Evolutionary conservation across 129 eudicot species (phyloP), one percentile per base, ranked within the genome.

Genomic region (Centrapalus pauciflorus): DNA sequence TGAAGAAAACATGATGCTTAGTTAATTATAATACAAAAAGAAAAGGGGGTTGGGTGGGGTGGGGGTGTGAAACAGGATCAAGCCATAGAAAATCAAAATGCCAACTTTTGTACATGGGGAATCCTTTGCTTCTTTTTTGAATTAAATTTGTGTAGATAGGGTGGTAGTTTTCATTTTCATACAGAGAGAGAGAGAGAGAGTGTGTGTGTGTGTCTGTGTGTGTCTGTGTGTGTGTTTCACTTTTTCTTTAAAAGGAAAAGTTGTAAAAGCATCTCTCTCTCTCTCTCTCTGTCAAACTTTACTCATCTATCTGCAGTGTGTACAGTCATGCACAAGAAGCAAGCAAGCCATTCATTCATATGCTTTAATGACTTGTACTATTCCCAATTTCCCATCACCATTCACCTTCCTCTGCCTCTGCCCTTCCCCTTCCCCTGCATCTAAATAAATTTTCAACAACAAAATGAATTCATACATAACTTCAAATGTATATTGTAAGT

Each of bases 211-310:
- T n/a, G n/a, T n/a, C n/a, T n/a, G n/a, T n/a, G n/a, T n/a, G n/a
- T n/a, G n/a, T n/a, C n/a, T 48, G 37, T 46, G 45, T 27, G 27
- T 28, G 55, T 56, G 30, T 51, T 65, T 14, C 46, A 24, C 76
- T 70, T 71, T 79, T 66, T 8, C 57, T 76, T 49, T n/a, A n/a
- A 76, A 77, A 80, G 89, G 57, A 68, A 83, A 83, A 83, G 88
- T 34, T 69, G 56, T 13, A 71, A 63, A 55, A 73, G 80, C 78
- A 73, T 73, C 78, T 61, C 32, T 56, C 33, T 43, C 64, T 61
- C 71, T 46, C 14, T 21, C 35, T 51, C 35, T 16, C 29, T 57
- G 68, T 17, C 67, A 51, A 58, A 57, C 55, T 65, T 67, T 67
- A 37, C 75, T 67, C 55, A 76, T 60, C 58, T 68, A n/a, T n/a